A percentile compares a stretch with the other conserved stretches of the same genome.
Evolutionary conservation across 441 rosid species (phyloP).

Genomic region (Gossypium schwendimanii): DNA sequence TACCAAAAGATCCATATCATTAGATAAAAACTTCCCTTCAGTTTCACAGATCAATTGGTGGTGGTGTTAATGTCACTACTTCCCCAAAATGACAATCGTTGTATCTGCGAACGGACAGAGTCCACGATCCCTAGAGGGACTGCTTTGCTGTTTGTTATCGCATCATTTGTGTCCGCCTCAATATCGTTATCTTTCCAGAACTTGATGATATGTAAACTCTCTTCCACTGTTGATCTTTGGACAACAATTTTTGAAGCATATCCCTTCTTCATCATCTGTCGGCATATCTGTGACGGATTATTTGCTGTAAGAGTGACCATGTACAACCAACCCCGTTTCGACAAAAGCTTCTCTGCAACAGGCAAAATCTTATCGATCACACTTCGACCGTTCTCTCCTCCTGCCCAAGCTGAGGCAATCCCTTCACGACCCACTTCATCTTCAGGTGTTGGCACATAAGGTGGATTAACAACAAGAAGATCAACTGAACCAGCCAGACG

Average conservation of each 20-base stretch:
- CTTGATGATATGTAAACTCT: constrained; percentile 75
- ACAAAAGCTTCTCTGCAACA: constrained; percentile 57
- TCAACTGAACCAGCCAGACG: constrained; percentile 65
- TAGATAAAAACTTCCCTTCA: neutral
- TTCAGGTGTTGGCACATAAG: constrained; percentile 92
- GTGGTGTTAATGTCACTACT: constrained; percentile 13
- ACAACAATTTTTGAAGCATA: constrained; percentile 62
- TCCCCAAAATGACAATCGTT: constrained; percentile 33
- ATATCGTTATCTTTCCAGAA: constrained; percentile 62
- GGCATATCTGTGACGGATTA: constrained; percentile 60
- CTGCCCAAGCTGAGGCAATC: constrained; percentile 92
- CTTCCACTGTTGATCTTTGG: constrained; percentile 94
- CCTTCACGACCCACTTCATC: constrained; percentile 79
- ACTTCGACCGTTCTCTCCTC: constrained; percentile 77
- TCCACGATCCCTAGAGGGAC: constrained; percentile 25
- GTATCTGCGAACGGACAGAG: constrained; percentile 42
- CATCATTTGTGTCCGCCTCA: constrained; percentile 24
- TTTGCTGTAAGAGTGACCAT: constrained; percentile 75
- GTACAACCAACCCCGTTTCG: constrained; percentile 77
- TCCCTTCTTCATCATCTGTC: constrained; percentile 60
- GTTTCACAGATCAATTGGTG: constrained; percentile 11
- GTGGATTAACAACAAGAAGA: constrained; percentile 89
- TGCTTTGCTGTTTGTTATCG: constrained; percentile 14
- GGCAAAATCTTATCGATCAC: constrained; percentile 77
- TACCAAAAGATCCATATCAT: neutral